phyloP scores from a whole-genome alignment of 2,329 filamentous ascomycete species.

The Epichloe brachyelytri region DNA sequence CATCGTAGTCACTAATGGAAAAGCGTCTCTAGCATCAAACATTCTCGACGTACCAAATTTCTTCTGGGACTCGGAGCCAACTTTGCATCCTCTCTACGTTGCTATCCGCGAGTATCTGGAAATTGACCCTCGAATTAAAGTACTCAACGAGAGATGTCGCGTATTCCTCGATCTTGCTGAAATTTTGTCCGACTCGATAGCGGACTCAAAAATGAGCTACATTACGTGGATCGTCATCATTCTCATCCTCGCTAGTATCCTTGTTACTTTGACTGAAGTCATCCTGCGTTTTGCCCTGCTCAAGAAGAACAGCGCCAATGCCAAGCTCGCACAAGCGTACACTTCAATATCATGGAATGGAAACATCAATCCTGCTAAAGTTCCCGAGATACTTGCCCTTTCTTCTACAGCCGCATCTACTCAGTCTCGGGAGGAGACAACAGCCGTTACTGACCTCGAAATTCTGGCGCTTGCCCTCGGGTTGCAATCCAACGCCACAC shows the following conservation, averaged over 20 bases:
- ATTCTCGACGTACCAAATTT: conserved; percentile 94
- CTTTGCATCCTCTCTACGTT: conserved; percentile 82
- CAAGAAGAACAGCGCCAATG: conserved; percentile 13
- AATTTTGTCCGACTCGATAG: conserved; percentile 83
- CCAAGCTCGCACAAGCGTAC: conserved; percentile 6
- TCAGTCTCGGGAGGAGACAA: background rate
- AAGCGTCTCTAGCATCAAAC: conserved; percentile 56
- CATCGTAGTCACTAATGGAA: background rate
- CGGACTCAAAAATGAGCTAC: conserved; percentile 85
- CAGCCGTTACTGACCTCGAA: conserved; percentile 20
- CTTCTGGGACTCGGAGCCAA: conserved; percentile 97
- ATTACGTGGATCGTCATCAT: conserved; percentile 99
- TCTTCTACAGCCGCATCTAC: conserved; percentile 4
- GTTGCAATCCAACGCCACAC: conserved; percentile 20
- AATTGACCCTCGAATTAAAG: conserved; percentile 89
- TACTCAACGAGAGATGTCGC: conserved; percentile 90
- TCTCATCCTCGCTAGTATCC: conserved; percentile 79
- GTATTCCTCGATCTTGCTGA: conserved; percentile 95
- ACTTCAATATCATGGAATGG: conserved; percentile 9
- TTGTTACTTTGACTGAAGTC: conserved; percentile 84
- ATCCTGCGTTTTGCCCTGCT: conserved; percentile 73
- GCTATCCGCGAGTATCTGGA: conserved; percentile 96
- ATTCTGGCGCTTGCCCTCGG: conserved; percentile 22
- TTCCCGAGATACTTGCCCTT: conserved; percentile 10
- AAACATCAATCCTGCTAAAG: conserved; percentile 6